Base-by-base conservation (phyloP, 768 basidiomycete genomes). In the Neoboletus brunneissimus region DNA sequence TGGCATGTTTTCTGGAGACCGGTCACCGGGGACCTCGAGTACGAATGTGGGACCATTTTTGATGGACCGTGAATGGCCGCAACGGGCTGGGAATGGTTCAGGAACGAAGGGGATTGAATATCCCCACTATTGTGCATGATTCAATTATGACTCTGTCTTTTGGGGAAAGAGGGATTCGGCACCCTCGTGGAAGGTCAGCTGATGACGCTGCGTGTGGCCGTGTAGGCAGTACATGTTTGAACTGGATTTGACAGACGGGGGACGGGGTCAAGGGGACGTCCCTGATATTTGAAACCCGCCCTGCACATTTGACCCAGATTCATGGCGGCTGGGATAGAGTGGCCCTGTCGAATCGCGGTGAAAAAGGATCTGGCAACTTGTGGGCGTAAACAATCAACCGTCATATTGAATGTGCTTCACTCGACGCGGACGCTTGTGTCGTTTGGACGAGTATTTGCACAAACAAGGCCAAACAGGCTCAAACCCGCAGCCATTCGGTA, bases 111-210 rank as follows among this genome's bases (percentile, higher is more conserved):
- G 4, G 15, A 34, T 34, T 44, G 42, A 11, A 32, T 4, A 22
- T 48, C 42, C 29, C 31, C 25, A 32, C 20, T 34, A 29, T 34
- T 34, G 22, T 35, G n/a, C 35, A 23, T 45, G 32, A 47, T 22
- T 32, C 9, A 29, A 16, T 20, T 13, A 12, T 16, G 23, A 5
- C 4, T 31, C 16, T 13, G 11, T 20, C 25, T 16, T 40, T 41
- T 25, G 13, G n/a, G 20, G 11, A 22, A 18, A 9, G 29, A 29
- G 27, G 38, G 4, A 15, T 38, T 8, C 23, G 10, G 23, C 20
- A 22, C 41, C 61, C 61, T 53, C 61, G 51, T 63, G 61, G 51
- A 29, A 43, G n/a, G 49, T 61, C 63, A 56, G 59, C 31, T 52
- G 58, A 34, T 13, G n/a, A 22, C 31, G n/a, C 46, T 31, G 27